These are phyloP conservation scores for Byssochlamys sp. DNA, from an alignment of 2,329 filamentous ascomycete species.

Conservation along the genomic window DNA sequence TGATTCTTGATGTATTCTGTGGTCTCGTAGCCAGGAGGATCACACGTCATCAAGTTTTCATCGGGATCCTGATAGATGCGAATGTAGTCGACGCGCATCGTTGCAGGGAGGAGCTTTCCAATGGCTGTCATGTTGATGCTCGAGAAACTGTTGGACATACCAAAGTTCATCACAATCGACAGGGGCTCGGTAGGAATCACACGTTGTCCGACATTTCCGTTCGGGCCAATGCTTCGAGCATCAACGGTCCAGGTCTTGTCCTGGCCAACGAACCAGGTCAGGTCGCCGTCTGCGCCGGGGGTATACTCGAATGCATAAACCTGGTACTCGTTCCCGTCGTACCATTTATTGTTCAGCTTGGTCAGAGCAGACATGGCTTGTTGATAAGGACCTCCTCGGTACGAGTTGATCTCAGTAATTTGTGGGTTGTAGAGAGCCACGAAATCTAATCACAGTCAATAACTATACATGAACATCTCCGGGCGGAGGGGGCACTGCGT, in stretches of 20 bases:
- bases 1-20: slow-evolving; percentile 58
- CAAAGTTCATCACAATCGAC: slow-evolving; percentile 59
- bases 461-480: background rate
- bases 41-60: slow-evolving; percentile 53
- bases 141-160: slow-evolving; percentile 60
- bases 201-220: slow-evolving; percentile 60
- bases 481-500: background rate
- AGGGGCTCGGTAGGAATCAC: slow-evolving; percentile 59
- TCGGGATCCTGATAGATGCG: slow-evolving; percentile 59
- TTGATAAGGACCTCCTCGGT: slow-evolving; percentile 54
- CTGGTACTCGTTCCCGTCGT: slow-evolving; percentile 55
- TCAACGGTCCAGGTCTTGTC: slow-evolving; percentile 57
- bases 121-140: slow-evolving; percentile 51
- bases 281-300: slow-evolving; percentile 50
- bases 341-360: slow-evolving; percentile 57
- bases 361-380: slow-evolving; percentile 54
- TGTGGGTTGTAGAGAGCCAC: slow-evolving; percentile 54
- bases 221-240: slow-evolving; percentile 51
- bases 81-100: slow-evolving; percentile 60
- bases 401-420: slow-evolving; percentile 50
- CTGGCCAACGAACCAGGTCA: slow-evolving; percentile 61
- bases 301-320: slow-evolving; percentile 55
- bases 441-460: slow-evolving; percentile 38
- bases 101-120: slow-evolving; percentile 49
- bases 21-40: slow-evolving; percentile 57